phyloP scores from a whole-genome alignment of 2,329 filamentous ascomycete genomes.

The Alternaria angustiovoidea region DNA sequence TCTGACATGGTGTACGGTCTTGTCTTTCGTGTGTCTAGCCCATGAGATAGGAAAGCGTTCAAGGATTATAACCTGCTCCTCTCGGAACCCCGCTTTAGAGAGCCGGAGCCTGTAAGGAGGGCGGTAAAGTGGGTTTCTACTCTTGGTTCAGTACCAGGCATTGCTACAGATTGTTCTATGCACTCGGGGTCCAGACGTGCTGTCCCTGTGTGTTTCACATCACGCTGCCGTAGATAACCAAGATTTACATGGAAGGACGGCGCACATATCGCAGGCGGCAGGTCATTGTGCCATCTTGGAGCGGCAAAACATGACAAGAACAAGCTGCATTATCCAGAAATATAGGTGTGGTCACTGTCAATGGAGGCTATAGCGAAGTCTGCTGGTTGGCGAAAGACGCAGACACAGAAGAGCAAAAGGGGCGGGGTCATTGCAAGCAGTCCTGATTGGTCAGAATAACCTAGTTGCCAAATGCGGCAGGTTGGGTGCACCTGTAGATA shows the following conservation, averaged over 20 bases:
- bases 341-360: not conserved
- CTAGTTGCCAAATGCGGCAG: constrained; percentile 4
- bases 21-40: not conserved
- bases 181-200: not conserved
- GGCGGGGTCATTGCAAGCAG: not conserved
- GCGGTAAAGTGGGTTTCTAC: not conserved
- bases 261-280: not conserved
- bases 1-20: constrained; percentile 17
- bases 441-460: not conserved
- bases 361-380: not conserved
- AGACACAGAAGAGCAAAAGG: too few relatives aligned
- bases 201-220: not conserved
- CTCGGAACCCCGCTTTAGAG: constrained; percentile 18
- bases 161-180: not conserved
- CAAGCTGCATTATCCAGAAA: not conserved
- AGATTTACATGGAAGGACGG: not conserved
- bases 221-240: not conserved
- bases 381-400: not conserved
- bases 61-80: constrained; percentile 10
- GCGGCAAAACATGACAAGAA: not conserved
- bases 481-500: not conserved
- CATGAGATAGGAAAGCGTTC: not conserved
- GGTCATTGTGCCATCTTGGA: not conserved
- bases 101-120: constrained; percentile 4
- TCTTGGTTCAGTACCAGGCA: not conserved